Conservation (phyloP, 2,329 filamentous ascomycete species). For the Botrytis tulipae region DNA sequence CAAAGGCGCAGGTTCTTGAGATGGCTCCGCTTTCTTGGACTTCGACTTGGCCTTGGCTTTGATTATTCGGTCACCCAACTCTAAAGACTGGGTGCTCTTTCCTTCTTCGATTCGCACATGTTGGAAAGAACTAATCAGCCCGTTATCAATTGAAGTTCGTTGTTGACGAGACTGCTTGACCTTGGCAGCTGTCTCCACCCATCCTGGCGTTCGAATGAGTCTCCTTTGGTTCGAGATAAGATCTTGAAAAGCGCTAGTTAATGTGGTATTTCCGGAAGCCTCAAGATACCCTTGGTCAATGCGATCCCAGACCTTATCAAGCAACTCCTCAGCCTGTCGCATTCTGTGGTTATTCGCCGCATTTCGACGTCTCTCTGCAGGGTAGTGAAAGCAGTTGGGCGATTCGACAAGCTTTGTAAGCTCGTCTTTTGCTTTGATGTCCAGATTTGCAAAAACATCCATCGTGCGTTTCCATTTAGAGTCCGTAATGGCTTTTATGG, state of each 20-base stretch:
- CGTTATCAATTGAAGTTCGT: no score
- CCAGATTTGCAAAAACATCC: background rate
- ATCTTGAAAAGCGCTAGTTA: background rate
- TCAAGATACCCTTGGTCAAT: background rate
- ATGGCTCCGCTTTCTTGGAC: background rate
- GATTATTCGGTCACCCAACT: rapidly evolving
- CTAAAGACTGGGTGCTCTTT: background rate
- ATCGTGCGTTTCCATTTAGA: background rate
- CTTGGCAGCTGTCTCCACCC: background rate
- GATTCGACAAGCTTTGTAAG: background rate
- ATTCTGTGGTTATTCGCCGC: background rate
- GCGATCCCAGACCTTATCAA: background rate
- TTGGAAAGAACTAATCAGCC: background rate
- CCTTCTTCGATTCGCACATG: background rate
- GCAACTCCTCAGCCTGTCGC: background rate
- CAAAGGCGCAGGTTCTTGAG: no score
- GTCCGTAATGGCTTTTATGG: background rate
- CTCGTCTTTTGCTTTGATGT: no score
- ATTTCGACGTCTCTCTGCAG: background rate
- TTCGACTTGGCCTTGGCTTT: background rate
- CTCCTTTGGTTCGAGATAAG: background rate
- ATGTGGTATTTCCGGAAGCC: background rate
- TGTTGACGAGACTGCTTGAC: background rate
- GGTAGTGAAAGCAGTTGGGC: background rate
- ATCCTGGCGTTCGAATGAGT: background rate